Conservation (phyloP, 192 early-diverging fungal genomes). For the Martensiomyces pterosporus region DNA sequence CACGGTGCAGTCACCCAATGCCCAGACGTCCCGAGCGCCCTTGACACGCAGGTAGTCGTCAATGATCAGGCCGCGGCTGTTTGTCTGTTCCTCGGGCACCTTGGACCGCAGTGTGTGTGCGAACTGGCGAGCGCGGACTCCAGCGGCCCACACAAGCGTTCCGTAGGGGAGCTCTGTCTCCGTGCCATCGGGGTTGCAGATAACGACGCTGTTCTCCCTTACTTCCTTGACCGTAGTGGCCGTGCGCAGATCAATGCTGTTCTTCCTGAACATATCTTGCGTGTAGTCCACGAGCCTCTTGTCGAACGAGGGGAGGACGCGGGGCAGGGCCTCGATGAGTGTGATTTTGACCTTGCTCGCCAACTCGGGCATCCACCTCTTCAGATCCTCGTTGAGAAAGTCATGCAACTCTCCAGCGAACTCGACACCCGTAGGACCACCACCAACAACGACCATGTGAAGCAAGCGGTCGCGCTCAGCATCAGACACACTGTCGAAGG, state of each 20-base stretch:
- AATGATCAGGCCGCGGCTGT: conserved; percentile 58
- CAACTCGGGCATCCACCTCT: conserved; percentile 57
- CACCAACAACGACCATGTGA: conserved; percentile 72
- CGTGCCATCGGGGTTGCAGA: conserved; percentile 37
- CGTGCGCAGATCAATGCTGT: conserved; percentile 71
- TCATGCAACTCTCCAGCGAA: conserved; percentile 61
- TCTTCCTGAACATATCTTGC: conserved; percentile 56
- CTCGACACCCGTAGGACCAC: conserved; percentile 69
- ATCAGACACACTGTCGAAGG: conserved; percentile 54
- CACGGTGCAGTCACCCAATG: conserved; percentile 85
- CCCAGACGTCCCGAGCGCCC: conserved; percentile 64
- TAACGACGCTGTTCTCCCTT: conserved; percentile 46
- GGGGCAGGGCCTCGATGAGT: conserved; percentile 66
- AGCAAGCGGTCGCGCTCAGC: conserved; percentile 54
- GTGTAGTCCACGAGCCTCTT: conserved; percentile 58
- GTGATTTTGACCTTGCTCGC: conserved; percentile 50
- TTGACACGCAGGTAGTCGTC: conserved; percentile 64
- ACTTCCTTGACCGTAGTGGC: conserved; percentile 60
- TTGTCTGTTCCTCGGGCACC: conserved; percentile 43
- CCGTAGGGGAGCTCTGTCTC: conserved; percentile 58
- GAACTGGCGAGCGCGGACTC: conserved; percentile 60
- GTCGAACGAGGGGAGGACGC: conserved; percentile 64
- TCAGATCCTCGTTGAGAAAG: conserved; percentile 67
- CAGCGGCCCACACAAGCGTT: conserved; percentile 72
- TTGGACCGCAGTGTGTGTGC: conserved; percentile 51